Conservation (phyloP, 202 grass and related monocot species). For the Dendrocalamus latiflorus region DNA sequence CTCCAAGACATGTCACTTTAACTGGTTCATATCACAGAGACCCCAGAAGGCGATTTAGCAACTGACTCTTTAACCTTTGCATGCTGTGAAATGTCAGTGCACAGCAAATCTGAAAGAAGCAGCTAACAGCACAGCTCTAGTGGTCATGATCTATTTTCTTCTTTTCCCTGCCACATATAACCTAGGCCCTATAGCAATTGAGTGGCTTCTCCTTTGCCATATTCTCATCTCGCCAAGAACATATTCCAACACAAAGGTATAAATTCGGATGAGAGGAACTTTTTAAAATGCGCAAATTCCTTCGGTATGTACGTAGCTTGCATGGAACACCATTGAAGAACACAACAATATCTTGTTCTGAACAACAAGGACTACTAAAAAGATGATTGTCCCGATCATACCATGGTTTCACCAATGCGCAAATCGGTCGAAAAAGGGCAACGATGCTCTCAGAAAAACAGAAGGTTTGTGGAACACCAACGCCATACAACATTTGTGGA, state of each 20-base stretch:
- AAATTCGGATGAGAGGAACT: conserved; percentile 19
- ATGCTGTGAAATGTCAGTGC: not conserved
- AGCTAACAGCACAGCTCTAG: not conserved
- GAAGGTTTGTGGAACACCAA: not conserved
- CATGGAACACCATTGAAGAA: conserved; percentile 10
- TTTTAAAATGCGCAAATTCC: too few relatives aligned
- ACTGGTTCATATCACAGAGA: not conserved
- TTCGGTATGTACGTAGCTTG: not conserved
- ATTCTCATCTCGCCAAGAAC: not conserved
- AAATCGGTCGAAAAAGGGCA: not conserved
- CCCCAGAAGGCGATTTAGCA: not conserved
- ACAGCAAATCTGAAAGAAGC: not conserved
- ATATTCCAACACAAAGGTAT: conserved; percentile 4
- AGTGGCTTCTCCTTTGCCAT: conserved; percentile 1
- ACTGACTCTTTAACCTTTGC: not conserved
- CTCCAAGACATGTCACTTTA: not conserved
- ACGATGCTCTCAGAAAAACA: not conserved
- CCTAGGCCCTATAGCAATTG: not conserved
- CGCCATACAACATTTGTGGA: too few relatives aligned
- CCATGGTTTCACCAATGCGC: not conserved
- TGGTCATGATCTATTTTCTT: not conserved
- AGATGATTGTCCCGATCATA: not conserved
- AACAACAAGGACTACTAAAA: not conserved
- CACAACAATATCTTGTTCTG: not conserved
- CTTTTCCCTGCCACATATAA: not conserved